Conservation (phyloP, 306 rosid genomes). For the Senna tora region DNA sequence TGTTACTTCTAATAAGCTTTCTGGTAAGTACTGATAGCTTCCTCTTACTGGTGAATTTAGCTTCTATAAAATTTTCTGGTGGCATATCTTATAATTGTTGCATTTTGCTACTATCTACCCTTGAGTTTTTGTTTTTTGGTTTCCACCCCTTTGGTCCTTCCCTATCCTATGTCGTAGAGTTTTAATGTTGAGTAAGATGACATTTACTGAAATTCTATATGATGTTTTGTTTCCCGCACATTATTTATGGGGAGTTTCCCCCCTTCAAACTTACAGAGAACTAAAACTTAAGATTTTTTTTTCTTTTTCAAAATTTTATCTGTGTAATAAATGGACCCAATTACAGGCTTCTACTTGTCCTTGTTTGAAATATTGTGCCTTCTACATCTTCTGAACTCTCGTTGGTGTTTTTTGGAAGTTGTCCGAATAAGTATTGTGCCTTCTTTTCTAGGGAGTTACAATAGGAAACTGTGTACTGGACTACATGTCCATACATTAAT, state of each 20-base stretch:
- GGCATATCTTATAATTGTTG: slow-evolving; percentile 9
- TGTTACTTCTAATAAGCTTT: slow-evolving; percentile 52
- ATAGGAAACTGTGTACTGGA: neutral
- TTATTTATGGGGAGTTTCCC: too few relatives aligned
- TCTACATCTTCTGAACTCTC: neutral
- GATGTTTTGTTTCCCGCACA: neutral
- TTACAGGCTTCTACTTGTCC: neutral
- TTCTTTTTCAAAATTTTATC: neutral
- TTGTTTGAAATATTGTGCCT: neutral
- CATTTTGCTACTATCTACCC: neutral
- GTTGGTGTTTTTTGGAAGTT: neutral
- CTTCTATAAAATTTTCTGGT: neutral
- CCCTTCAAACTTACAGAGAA: neutral
- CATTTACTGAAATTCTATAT: neutral
- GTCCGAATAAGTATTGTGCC: too few relatives aligned
- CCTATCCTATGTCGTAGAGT: slow-evolving; percentile 4
- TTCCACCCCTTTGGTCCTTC: too few relatives aligned
- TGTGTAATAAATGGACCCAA: neutral
- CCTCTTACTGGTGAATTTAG: neutral
- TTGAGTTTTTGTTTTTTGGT: too few relatives aligned
- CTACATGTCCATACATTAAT: neutral
- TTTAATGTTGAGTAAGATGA: slow-evolving; percentile 3
- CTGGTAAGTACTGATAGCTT: slow-evolving; percentile 59
- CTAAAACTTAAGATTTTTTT: neutral
- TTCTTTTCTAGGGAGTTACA: neutral